Evolutionary conservation across 345 rosid species (phyloP).

Genomic region (Citrus medica): DNA sequence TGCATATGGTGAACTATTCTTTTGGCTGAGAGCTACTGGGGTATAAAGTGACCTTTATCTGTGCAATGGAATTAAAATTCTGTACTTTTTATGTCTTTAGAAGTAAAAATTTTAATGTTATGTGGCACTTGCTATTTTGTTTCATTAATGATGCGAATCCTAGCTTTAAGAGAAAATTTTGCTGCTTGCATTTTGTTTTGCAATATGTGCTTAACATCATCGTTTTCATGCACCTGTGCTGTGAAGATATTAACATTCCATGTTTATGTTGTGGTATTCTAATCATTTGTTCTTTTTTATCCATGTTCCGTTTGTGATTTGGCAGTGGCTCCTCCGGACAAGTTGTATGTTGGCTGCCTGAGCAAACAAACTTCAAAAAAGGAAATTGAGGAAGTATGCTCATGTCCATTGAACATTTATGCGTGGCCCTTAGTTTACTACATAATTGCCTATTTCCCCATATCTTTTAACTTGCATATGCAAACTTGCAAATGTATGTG

Average conservation of each 20-base stretch:
- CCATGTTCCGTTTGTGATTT: conserved; percentile 2
- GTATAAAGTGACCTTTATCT: background rate
- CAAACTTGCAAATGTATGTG: background rate
- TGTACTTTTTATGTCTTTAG: background rate
- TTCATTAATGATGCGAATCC: background rate
- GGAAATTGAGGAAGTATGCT: conserved; percentile 72
- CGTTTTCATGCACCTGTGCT: background rate
- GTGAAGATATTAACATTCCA: background rate
- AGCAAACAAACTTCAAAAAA: conserved; percentile 57
- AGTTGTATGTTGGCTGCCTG: conserved; percentile 73
- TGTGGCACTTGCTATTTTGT: background rate
- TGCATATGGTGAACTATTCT: conserved; percentile 1
- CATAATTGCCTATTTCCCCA: background rate
- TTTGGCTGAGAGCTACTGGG: background rate
- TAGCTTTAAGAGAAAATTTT: conserved; percentile 3
- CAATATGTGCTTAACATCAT: background rate
- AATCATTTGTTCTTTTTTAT: conserved; percentile 9
- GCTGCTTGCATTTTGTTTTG: background rate
- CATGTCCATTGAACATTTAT: conserved; percentile 8
- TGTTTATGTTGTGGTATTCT: background rate
- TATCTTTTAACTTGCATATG: background rate
- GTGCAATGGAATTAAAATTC: background rate
- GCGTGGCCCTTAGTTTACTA: background rate
- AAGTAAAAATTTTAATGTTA: background rate
- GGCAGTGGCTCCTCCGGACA: conserved; percentile 45